These are phyloP conservation scores for Blastobotrys attinorum DNA, from an alignment of 805 yeast genomes.

Conservation along the genomic window DNA sequence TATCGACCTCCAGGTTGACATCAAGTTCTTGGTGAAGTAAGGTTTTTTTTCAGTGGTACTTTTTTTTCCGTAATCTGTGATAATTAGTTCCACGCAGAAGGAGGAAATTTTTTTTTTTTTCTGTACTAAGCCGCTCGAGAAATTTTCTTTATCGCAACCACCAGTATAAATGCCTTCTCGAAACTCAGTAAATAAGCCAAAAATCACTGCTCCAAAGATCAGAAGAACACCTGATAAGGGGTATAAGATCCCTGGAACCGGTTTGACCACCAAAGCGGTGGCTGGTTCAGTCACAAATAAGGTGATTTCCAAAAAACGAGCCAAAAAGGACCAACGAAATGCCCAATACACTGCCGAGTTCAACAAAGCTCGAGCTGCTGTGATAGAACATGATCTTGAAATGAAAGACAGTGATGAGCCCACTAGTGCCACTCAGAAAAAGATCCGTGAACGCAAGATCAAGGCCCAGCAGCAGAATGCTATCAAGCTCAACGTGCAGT, in stretches of 20 bases:
- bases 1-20: background rate
- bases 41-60: no score
- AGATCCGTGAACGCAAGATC: constrained; percentile 40
- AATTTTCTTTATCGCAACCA: background rate
- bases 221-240: background rate
- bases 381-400: constrained; percentile 33
- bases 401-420: constrained; percentile 36
- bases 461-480: constrained; percentile 31
- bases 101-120: constrained; percentile 6
- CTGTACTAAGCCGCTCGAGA: no score
- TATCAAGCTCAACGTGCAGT: constrained; percentile 42
- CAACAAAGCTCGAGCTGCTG: constrained; percentile 22
- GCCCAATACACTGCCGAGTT: constrained; percentile 60
- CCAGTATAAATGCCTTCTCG: constrained; percentile 58
- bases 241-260: background rate
- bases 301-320: constrained; percentile 64
- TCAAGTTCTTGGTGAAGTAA: background rate
- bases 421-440: constrained; percentile 18
- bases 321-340: constrained; percentile 73
- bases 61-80: background rate
- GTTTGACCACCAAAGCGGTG: constrained; percentile 5
- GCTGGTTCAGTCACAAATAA: constrained; percentile 37
- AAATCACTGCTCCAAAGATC: constrained; percentile 34
- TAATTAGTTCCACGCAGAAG: background rate
- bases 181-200: constrained; percentile 74